Evolutionary conservation across 2,329 filamentous ascomycete species (phyloP), one percentile per base, ranked within the genome.

Genomic region (Hypoxylon sp.): DNA sequence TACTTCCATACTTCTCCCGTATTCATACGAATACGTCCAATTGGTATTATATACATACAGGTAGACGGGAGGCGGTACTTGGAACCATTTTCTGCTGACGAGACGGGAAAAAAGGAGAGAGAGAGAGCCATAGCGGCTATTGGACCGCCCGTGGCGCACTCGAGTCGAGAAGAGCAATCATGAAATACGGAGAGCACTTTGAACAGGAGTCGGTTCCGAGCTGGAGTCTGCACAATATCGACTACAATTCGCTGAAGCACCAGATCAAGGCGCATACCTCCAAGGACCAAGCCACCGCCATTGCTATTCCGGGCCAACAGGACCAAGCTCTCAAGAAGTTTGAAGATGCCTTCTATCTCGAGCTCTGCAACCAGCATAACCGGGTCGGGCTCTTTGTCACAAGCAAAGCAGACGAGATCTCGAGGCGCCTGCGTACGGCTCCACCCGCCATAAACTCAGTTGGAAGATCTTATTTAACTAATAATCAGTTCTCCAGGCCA

Each of bases 171-270:
- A 40, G 24, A 49, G 22, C 38, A 46, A 61, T 46, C 28, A 93
- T 93, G 91, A 93, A 93, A 83, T 93, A 91, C 85, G 90, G 91
- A 68, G 84, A 91, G 69, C 90, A 88, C 65, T 84, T 96, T 66
- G 87, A 90, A 76, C 85, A 87, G 78, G 86, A 91, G 77, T 94
- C 91, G 48, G 91, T 93, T 74, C 91, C 92, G 68, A 88, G 91
- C 86, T 96, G 92, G 92, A 91, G 87, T 73, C 84, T 92, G 69
- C 90, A 94, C 77, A 96, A 96, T 78, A 88, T 96, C 78, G 93
- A 96, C 78, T 96, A 96, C 83, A 93, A 95, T 77, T 91, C 91
- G 50, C 85, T 96, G 68, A 96, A 96, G 79, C 86, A 92, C 77
- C 85, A 92, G 73, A 95, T 96, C 82, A 96, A 95, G 78, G 86